Base-by-base conservation (phyloP, 768 basidiomycete species). In the Hysterangium stoloniferum region DNA sequence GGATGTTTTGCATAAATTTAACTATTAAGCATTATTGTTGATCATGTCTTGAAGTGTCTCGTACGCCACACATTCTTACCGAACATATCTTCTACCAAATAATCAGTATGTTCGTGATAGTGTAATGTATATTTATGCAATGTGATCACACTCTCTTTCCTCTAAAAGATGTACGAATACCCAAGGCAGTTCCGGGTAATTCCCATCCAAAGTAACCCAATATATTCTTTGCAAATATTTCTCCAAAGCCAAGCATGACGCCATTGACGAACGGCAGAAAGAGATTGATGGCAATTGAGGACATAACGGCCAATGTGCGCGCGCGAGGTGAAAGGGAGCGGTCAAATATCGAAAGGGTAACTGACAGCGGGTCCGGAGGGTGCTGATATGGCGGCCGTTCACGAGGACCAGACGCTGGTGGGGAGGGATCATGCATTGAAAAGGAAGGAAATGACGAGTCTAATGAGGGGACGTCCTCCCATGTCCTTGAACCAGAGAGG, bases 241-340 rank as follows among this genome's bases (percentile, higher is more conserved):
- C 92, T 34, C 91, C 91, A 61, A 94, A 93, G n/a, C 91, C 91
- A 45, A 93, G 79, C 91, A 95, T 95, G 52, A 95, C 86, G 17
- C 91, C 92, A 56, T 94, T 95, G 7, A 95, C 76, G 64, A 95
- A 95, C 0, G 91, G 91, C 33, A 95, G 73, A 1, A 86, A 62
- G 54, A 95, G 63, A 63, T 95, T 94, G 62, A 95, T 86, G 24
- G 85, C 84, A 55, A 92, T 63, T 20, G 85, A 80, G 13, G 86
- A 82, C 48, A 83, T 65, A 45, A 88, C 63, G 7, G 89, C 86
- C 34, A 75, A 78, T 40, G 78, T 59, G 45, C 88, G 81, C 28
- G 86, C 83, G 55, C 77, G 77, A 44, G 71, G 71, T 32, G 84
- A 78, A 42, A 91, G 71, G 27, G 78, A 70, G 20, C 72, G 62